These are phyloP conservation scores for Pontederia paniculata DNA, from an alignment of 176 grass and related monocot species.

Conservation along the genomic window DNA sequence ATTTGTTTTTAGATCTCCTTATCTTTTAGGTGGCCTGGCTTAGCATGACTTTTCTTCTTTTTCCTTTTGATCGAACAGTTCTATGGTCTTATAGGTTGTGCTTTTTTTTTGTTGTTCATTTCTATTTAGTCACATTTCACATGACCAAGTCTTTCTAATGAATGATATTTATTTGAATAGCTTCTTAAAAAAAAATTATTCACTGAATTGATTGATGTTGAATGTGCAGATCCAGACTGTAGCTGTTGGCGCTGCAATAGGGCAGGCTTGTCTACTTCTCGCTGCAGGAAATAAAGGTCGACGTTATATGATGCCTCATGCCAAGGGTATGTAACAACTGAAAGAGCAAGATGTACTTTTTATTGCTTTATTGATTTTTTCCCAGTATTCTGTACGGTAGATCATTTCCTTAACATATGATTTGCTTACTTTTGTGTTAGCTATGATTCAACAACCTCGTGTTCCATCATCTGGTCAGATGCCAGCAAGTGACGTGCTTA, in stretches of 20 bases:
- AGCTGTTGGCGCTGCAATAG: constrained; percentile 58
- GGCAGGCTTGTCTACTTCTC: constrained; percentile 85
- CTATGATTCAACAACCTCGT: constrained; percentile 82
- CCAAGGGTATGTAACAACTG: constrained; percentile 37
- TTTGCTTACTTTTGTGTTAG: constrained; percentile 37
- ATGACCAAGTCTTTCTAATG: too few species aligned
- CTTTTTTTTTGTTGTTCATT: too few species aligned
- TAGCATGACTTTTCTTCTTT: too few species aligned
- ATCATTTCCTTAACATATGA: constrained; percentile 19
- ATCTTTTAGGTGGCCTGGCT: too few species aligned
- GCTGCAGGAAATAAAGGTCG: constrained; percentile 94
- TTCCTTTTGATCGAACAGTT: too few species aligned
- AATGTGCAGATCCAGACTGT: constrained; percentile 75
- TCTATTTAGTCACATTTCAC: too few species aligned
- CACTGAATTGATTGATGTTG: constrained; percentile 4
- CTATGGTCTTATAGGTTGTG: too few species aligned
- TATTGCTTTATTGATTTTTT: constrained; percentile 4
- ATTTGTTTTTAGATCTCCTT: too few species aligned
- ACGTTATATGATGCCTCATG: constrained; percentile 93
- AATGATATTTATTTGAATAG: not conserved
- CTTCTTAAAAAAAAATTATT: constrained; percentile 7
- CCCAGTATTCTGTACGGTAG: not conserved
- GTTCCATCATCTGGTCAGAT: constrained; percentile 75
- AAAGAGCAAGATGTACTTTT: not conserved
- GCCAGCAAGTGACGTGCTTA: constrained; percentile 81